Evolutionary conservation across 371 early-diverging fungal genomes (phyloP).

Genomic region (Actinomortierella wolfii): DNA sequence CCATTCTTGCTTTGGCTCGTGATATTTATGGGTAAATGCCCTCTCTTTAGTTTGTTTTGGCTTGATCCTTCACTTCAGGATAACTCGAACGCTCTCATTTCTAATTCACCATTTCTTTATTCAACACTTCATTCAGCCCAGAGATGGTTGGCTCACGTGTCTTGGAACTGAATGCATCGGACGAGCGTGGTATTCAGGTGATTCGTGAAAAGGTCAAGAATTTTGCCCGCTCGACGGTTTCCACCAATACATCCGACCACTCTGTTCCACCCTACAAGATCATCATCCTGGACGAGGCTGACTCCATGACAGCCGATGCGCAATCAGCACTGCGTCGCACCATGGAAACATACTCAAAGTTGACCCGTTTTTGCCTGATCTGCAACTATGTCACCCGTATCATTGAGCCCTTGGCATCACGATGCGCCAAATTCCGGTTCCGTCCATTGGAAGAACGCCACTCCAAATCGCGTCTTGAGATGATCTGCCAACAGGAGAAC

Average conservation of each 20-base stretch:
- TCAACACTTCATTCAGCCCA: constrained; percentile 55
- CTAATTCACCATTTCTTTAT: not conserved
- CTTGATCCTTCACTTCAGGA: not conserved
- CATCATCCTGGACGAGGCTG: constrained; percentile 99
- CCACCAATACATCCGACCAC: constrained; percentile 29
- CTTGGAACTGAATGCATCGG: constrained; percentile 99
- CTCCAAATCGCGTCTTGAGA: constrained; percentile 58
- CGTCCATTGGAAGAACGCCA: constrained; percentile 72
- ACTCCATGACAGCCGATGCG: constrained; percentile 98
- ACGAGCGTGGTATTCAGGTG: constrained; percentile 98
- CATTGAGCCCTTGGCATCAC: constrained; percentile 94
- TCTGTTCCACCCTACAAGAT: constrained; percentile 88
- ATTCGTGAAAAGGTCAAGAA: constrained; percentile 97
- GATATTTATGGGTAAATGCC: constrained; percentile 93
- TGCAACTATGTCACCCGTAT: constrained; percentile 98
- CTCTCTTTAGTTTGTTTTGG: too few species aligned
- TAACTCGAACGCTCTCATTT: too few species aligned
- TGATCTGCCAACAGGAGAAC: constrained; percentile 73
- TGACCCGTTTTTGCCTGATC: constrained; percentile 97
- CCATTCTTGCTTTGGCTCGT: constrained; percentile 92
- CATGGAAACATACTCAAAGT: constrained; percentile 97
- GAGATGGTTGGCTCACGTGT: constrained; percentile 78
- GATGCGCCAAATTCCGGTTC: constrained; percentile 97
- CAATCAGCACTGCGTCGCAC: constrained; percentile 98
- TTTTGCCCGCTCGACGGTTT: constrained; percentile 87